Conservation (phyloP, 768 basidiomycete species). For the Melanogaster broomeanus region DNA sequence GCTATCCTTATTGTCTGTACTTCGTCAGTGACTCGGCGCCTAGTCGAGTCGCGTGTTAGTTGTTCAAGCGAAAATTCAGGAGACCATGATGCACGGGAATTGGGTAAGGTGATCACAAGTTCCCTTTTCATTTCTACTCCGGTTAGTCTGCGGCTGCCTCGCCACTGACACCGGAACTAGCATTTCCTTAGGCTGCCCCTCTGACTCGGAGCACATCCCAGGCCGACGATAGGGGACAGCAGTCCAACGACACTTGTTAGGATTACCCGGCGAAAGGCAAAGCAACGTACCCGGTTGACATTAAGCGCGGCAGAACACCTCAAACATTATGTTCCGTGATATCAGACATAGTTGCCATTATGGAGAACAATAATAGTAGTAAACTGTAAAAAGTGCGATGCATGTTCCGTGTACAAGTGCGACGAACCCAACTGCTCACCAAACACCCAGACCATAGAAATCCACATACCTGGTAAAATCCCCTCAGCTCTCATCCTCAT, state of each 20-base stretch:
- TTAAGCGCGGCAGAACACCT: background rate
- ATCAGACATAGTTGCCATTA: constrained; percentile 1
- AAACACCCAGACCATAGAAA: background rate
- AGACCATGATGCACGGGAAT: background rate
- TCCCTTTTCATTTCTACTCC: too few relatives aligned
- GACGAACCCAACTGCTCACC: background rate
- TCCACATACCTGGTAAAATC: constrained; percentile 7
- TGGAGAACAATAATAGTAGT: background rate
- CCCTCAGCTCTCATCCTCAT: constrained; percentile 39
- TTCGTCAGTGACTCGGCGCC: too few relatives aligned
- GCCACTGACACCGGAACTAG: too few relatives aligned
- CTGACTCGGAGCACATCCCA: too few relatives aligned
- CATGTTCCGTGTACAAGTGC: background rate
- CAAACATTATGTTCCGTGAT: background rate
- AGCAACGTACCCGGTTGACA: background rate
- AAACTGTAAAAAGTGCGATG: background rate
- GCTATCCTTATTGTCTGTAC: background rate
- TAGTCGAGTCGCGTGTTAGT: too few relatives aligned
- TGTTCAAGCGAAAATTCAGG: background rate
- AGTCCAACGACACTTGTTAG: too few relatives aligned
- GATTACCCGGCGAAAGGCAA: too few relatives aligned
- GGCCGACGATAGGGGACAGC: too few relatives aligned
- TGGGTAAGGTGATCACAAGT: too few relatives aligned
- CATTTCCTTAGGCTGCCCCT: too few relatives aligned
- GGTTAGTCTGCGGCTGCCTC: too few relatives aligned